Evolutionary conservation across 1,284 basidiomycete genomes (phyloP), one percentile per base, ranked within the genome.

Genomic region (Tilletia setariae): DNA sequence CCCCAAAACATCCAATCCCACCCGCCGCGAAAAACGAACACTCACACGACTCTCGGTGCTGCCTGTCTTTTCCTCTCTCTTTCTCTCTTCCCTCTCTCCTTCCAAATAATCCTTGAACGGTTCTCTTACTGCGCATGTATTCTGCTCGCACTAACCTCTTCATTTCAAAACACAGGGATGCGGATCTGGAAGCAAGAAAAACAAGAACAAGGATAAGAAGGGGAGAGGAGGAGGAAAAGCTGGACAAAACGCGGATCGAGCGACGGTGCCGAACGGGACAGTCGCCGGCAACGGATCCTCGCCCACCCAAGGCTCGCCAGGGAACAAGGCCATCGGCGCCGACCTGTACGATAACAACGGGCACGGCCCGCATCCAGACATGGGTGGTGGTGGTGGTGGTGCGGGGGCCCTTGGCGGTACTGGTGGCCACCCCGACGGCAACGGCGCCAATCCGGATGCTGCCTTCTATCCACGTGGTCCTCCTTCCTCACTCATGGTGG

Each of bases 161-260:
- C n/a, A n/a, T n/a, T n/a, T n/a, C n/a, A n/a, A n/a, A n/a, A n/a
- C 53, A 28, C 28, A 61, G 56, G 56, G 74, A 13, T 75, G 74
- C 21, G 74, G 74, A 21, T 69, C 70, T 16, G 74, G 74, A 62
- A 75, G 70, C 68, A 73, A 73, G 67, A 75, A 75, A 68, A 49
- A 66, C 35, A 64, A 53, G 32, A 70, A 73, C 23, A 68, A 56
- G 21, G 67, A 70, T 32, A 68, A 62, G 21, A 64, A 72, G 30
- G 15, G 56, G 4, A 61, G 35, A 30, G 56, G 30, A 15, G 35
- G 35, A 30, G 28, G 28, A 16, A 28, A 8, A 21, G 4, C 47
- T 49, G 51, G 13, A 15, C n/a, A 2, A 15, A 15, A 21, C 1
- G 47, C 47, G 0, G 51, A 53, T 15, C n/a, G 51, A 25, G 56